Evolutionary conservation across 257 asterid genomes (phyloP).

Genomic region (Penstemon eatonii): DNA sequence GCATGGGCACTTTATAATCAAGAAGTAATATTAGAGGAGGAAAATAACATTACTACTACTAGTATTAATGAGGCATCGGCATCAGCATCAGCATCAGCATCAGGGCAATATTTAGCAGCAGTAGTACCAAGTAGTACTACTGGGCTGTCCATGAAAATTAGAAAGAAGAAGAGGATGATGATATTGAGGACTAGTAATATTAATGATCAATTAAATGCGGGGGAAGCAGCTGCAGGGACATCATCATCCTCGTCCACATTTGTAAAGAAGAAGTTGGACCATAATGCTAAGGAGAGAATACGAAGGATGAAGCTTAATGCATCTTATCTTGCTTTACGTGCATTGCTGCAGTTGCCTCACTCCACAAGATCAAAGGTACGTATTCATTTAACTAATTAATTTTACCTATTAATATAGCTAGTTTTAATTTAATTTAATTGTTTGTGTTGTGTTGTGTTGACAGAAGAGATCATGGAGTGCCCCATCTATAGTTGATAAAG

Average conservation of each 20-base stretch:
- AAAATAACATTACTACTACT: neutral
- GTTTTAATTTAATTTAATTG: no score
- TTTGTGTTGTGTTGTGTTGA: neutral
- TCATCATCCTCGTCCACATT: slow-evolving; percentile 8
- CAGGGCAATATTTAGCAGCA: neutral
- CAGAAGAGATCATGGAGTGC: slow-evolving; percentile 50
- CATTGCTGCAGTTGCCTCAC: slow-evolving; percentile 35
- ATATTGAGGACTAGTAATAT: neutral
- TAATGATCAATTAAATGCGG: neutral
- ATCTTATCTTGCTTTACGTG: slow-evolving; percentile 43
- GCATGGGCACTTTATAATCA: no score
- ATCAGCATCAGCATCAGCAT: no score
- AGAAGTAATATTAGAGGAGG: neutral
- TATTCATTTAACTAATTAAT: no score
- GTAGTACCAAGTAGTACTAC: neutral
- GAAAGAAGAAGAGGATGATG: neutral
- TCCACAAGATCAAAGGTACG: slow-evolving; percentile 47
- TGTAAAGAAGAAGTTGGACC: slow-evolving; percentile 39
- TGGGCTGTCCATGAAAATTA: no score
- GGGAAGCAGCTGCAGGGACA: slow-evolving; percentile 1
- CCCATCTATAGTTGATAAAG: slow-evolving; percentile 45
- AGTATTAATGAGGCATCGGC: no score
- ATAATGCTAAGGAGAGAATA: slow-evolving; percentile 50
- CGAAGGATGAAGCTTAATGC: slow-evolving; percentile 52
- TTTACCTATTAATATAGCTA: no score